Evolutionary conservation across 192 early-diverging fungal genomes (phyloP), one percentile per base, ranked within the genome.

Genomic region (Backusella tuberculispora): DNA sequence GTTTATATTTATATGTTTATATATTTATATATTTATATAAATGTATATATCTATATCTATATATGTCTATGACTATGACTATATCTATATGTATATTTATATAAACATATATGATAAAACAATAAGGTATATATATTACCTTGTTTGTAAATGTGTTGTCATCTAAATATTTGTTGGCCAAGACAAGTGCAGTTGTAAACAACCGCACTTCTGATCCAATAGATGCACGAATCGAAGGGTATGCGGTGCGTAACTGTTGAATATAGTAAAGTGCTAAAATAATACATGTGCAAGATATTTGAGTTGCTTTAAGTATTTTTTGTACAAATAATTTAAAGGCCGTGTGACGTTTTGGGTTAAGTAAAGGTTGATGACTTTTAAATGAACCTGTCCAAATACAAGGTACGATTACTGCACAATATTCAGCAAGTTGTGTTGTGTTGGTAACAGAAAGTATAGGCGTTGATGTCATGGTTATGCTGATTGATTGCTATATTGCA

Each of bases 141-240:
- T 91, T 88, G 78, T 94, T 95, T 13, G 96, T 90, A 74, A 93
- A 97, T 60, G 94, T 96, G 79, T 96, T 95, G 81, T 97, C 96
- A 75, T 94, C 89, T 34, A 95, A 83, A 74, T 89, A 90, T 75
- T 97, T 97, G 84, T 93, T 95, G 66, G 93, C 90, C 5, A 95
- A 85, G 85, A 95, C 93, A 42, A 97, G 84, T 42, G 94, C 90
- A n/a, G 92, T 92, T 8, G 93, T 91, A 76, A 97, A 92, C 48
- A 96, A 76, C 17, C 94, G 83, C 69, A 91, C 94, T 74, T 97
- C 95, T 63, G 89, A 91, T 50, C 95, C 95, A 44, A 80, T 78
- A 38, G 84, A 83, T 56, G 88, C 91, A 76, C 83, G 82, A 42
- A 90, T 85, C 12, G 83, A 77, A 3, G 91, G 86, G 68, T 88